Base-by-base conservation (phyloP, 768 basidiomycete species). In the Trametes meyenii region DNA sequence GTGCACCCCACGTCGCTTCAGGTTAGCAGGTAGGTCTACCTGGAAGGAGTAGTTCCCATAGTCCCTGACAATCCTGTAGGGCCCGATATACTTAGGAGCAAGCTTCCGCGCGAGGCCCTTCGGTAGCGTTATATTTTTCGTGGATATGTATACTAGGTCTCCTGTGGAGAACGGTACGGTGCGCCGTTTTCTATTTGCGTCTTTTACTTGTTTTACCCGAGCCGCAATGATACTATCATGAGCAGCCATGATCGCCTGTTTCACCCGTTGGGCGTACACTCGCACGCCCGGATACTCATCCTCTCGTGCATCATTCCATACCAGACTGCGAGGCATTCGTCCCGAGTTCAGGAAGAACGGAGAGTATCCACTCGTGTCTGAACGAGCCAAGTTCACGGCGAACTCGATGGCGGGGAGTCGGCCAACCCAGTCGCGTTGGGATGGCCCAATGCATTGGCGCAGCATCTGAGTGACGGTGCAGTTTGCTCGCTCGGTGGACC, bases 321-420 rank as follows among this genome's bases (percentile, higher is more conserved):
- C 55, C 74, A 67, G 38, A 73, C 66, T 0, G 0, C 62, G 56
- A 0, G 67, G 72, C 50, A 69, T 60, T 4, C 62, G 56, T 1
- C 64, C 67, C 13, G 60, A 54, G 11, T 67, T 73, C 11, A 73
- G 61, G 24, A 70, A 53, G 55, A 73, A 73, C 8, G 75, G 77
- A 12, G 75, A 66, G 52, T 72, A 79, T 19, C 68, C 63, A 0
- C 77, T 79, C 0, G 73, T 71, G 5, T 67, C 54, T 19, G 70
- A 71, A 0, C 67, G 55, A 24, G 72, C 67, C 0, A 65, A 61
- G 59, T 75, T 81, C 5, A 79, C 72, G 0, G 77, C 77, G 60
- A 80, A 79, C 58, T 79, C 76, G 0, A 71, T 67, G 43, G 73
- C 59, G 2, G 74, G 73, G 1, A 77, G 12, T 8, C 67, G 64